Conservation (phyloP, 2,329 filamentous ascomycete species). For the Colletotrichum gigasporum region DNA sequence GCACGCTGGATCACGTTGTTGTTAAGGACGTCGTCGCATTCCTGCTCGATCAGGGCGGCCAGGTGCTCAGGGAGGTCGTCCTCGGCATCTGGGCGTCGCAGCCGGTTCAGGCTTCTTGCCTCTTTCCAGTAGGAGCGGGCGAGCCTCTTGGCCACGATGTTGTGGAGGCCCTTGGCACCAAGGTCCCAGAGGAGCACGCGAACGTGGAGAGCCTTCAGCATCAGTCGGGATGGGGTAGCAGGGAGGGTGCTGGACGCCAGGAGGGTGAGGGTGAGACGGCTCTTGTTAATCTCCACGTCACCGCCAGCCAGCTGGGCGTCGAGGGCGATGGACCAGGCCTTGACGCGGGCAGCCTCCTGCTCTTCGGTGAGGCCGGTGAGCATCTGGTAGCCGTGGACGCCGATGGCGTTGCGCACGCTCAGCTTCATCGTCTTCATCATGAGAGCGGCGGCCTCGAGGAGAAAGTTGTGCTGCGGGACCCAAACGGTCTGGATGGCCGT, state of each 20-base stretch:
- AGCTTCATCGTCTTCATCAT: constrained; percentile 84
- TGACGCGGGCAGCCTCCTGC: constrained; percentile 85
- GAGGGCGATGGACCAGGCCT: constrained; percentile 92
- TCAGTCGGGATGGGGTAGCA: constrained; percentile 81
- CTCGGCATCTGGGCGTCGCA: constrained; percentile 57
- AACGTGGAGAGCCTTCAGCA: constrained; percentile 92
- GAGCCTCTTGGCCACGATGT: constrained; percentile 76
- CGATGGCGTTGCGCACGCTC: constrained; percentile 80
- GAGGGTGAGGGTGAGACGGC: constrained; percentile 84
- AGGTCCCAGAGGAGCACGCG: constrained; percentile 87
- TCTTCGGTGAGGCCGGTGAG: constrained; percentile 84
- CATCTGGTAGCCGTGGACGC: constrained; percentile 78
- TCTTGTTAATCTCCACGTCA: constrained; percentile 88
- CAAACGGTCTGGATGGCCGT: constrained; percentile 93
- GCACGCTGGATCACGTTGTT: constrained; percentile 83
- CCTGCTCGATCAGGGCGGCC: constrained; percentile 76
- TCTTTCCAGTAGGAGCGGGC: constrained; percentile 84
- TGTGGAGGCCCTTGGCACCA: constrained; percentile 72
- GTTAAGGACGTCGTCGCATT: constrained; percentile 84
- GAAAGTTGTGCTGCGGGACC: constrained; percentile 87
- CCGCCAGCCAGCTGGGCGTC: constrained; percentile 93
- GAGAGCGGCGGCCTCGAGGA: constrained; percentile 85
- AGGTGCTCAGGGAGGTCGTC: constrained; percentile 82
- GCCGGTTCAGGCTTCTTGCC: constrained; percentile 72
- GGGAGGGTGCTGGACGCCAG: constrained; percentile 89